phyloP scores from a whole-genome alignment of 2,329 filamentous ascomycete genomes.

The Sclerotinia borealis region DNA sequence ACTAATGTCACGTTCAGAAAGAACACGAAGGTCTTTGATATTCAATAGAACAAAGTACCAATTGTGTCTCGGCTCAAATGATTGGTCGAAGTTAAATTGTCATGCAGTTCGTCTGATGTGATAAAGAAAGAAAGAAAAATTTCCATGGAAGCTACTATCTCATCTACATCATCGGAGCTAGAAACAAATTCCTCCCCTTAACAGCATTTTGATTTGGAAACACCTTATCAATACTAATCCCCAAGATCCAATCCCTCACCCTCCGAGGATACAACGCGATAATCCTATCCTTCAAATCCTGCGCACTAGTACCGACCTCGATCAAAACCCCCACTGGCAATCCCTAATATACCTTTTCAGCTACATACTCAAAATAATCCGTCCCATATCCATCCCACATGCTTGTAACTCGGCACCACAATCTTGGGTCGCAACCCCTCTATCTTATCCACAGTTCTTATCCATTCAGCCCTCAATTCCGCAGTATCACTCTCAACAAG shows the following conservation, averaged over 20 bases:
- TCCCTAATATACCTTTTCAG: slow-evolving; percentile 27
- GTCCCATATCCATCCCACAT: slow-evolving; percentile 24
- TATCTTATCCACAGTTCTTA: slow-evolving; percentile 29
- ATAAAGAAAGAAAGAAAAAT: no score
- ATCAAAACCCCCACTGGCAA: slow-evolving; percentile 12
- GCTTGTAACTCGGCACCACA: slow-evolving; percentile 31
- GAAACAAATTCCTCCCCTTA: not conserved
- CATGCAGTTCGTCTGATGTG: no score
- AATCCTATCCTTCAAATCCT: not conserved
- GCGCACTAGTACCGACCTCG: not conserved
- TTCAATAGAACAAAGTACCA: no score
- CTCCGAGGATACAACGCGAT: not conserved
- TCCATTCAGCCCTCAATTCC: slow-evolving; percentile 30
- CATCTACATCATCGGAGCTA: not conserved
- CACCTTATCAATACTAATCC: not conserved
- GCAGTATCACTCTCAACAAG: slow-evolving; percentile 31
- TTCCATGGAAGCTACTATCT: not conserved
- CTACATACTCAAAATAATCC: slow-evolving; percentile 22
- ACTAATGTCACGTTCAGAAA: no score
- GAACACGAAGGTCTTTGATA: no score
- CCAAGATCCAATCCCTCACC: not conserved
- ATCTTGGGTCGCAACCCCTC: slow-evolving; percentile 27
- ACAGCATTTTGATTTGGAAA: not conserved
- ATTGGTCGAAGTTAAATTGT: not conserved
- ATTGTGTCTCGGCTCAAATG: not conserved